Evolutionary conservation across 2,329 filamentous ascomycete genomes (phyloP).

Genomic region (Rosellinia necatrix): DNA sequence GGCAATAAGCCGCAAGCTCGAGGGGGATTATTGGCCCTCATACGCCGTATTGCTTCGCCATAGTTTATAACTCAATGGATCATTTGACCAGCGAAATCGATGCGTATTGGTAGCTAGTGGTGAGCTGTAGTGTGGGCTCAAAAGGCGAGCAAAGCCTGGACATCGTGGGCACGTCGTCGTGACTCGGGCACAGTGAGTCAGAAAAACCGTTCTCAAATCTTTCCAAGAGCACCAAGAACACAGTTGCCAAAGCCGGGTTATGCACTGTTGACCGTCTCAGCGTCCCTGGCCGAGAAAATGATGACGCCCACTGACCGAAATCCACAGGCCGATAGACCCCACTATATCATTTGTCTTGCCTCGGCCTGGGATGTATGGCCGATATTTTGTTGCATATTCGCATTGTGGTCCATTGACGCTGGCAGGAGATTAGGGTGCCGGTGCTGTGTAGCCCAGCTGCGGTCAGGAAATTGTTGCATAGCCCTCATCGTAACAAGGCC

Average conservation of each 20-base stretch:
- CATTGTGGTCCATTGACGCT: not conserved
- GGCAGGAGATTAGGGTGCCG: too few relatives aligned
- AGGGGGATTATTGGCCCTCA: not conserved
- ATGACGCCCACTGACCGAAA: not conserved
- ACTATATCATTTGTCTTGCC: not conserved
- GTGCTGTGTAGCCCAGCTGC: not conserved
- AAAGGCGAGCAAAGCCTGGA: constrained; percentile 1
- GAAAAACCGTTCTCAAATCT: not conserved
- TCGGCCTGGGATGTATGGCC: not conserved
- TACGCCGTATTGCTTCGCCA: not conserved
- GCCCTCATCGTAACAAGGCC: not conserved
- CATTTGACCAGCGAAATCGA: not conserved
- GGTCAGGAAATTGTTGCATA: not conserved
- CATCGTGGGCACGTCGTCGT: not conserved
- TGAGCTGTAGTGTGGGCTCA: not conserved
- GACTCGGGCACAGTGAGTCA: not conserved
- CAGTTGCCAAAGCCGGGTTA: not conserved
- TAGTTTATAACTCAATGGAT: not conserved
- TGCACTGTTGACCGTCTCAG: not conserved
- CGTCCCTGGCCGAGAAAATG: not conserved
- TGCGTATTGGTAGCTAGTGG: not conserved
- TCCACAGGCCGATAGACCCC: not conserved
- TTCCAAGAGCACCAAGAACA: not conserved
- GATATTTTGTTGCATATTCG: not conserved
- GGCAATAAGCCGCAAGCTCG: not conserved